phyloP scores from a whole-genome alignment of 192 early-diverging fungal genomes.

The Diversispora eburnea region DNA sequence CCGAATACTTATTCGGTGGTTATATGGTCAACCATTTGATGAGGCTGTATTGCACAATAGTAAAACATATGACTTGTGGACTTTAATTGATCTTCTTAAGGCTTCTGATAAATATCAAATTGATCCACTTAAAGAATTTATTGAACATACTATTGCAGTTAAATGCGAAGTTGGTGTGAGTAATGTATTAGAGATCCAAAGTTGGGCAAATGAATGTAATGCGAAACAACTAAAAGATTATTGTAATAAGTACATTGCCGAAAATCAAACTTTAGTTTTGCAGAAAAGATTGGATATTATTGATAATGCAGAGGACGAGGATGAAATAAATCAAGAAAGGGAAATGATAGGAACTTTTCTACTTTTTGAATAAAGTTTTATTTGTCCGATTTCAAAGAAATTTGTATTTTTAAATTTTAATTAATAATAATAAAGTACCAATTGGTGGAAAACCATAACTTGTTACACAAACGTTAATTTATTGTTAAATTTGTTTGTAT shows the following conservation, averaged over 20 bases:
- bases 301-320: not conserved
- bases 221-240: not conserved
- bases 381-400: no score
- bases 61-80: no score
- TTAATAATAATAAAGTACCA: no score
- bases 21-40: slow-evolving; percentile 10
- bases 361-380: no score
- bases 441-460: no score
- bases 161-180: not conserved
- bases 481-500: no score
- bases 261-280: not conserved
- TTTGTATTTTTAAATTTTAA: no score
- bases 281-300: not conserved
- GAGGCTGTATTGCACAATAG: not conserved
- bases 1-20: not conserved
- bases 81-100: not conserved
- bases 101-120: not conserved
- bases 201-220: not conserved
- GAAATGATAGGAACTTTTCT: not conserved
- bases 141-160: not conserved
- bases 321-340: not conserved
- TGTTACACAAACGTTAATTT: no score
- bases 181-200: not conserved
- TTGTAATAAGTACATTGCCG: not conserved
- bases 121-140: not conserved